Conservation (phyloP, 2,329 filamentous ascomycete genomes). For the Parafenestella ontariensis region DNA sequence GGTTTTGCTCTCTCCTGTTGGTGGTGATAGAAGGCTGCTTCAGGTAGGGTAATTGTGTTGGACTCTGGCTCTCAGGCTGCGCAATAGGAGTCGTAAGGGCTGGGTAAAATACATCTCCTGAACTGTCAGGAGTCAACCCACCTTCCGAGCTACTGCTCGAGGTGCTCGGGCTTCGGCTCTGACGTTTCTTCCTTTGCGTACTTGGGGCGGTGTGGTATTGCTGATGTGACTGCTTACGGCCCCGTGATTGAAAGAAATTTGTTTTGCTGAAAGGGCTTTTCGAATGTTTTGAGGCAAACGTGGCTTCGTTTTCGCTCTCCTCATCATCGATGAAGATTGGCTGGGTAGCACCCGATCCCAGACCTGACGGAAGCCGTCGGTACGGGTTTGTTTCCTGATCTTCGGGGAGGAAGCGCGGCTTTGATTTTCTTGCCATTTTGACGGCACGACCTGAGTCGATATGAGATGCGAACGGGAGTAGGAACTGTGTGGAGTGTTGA, state of each 20-base stretch:
- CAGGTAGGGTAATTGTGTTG: neutral
- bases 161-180: neutral
- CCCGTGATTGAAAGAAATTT: constrained; percentile 4
- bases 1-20: constrained; percentile 7
- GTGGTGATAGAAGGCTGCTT: neutral
- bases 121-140: too few species aligned
- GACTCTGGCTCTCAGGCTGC: neutral
- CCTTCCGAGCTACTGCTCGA: too few species aligned
- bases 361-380: neutral
- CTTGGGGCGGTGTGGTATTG: neutral
- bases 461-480: neutral
- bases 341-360: too few species aligned
- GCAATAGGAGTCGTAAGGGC: too few species aligned
- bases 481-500: neutral
- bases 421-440: neutral
- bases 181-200: neutral
- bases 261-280: neutral
- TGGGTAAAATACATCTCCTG: neutral
- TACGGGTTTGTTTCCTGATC: neutral
- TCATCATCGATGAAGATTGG: neutral
- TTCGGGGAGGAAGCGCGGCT: neutral
- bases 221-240: neutral
- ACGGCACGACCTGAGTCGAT: neutral
- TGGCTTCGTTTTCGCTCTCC: neutral
- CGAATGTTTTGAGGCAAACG: neutral